Evolutionary conservation across 768 basidiomycete genomes (phyloP), one percentile per base, ranked within the genome.

Genomic region (Leccinellum albellum): DNA sequence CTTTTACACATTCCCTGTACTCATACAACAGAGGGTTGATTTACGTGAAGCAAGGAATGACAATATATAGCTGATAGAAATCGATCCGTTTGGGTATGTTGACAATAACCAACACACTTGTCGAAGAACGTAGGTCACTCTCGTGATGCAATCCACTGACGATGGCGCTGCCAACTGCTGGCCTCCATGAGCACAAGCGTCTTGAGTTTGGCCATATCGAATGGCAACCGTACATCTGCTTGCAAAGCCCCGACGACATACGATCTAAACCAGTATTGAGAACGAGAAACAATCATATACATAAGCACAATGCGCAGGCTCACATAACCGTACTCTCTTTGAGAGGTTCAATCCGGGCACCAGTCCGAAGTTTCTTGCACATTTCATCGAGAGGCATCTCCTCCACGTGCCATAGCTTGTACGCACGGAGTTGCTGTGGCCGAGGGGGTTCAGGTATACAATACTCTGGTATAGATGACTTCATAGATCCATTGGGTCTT

Each of bases 261-360:
- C 9, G 78, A 74, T 64, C 79, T 81, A 23, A 35, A 3, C 51
- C 50, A 47, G 21, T 3, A 35, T 31, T 15, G 6, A 53, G 35
- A 29, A 49, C n/a, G 3, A 24, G 10, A 4, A 14, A 42, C 3
- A 10, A n/a, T 26, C 24, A 42, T n/a, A 49, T 23, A 5, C 28
- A 17, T 42, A 15, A 50, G 37, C 28, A 55, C 44, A 20, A 42
- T 42, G 40, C 20, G 20, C 20, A 17, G 6, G 67, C 76, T 61
- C 49, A 81, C 78, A 82, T 80, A 42, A 81, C 79, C 2, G 80
- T 79, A 47, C 75, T 72, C 52, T 75, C 71, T 46, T 75, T 75
- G 42, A 82, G 70, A 17, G 79, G 80, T 53, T 78, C 73, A 26
- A 71, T 62, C 51, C 62, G 59, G 13, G 31, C 50, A 10, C 61